Conservation (phyloP, 2,329 filamentous ascomycete genomes). For the Fusarium algeriense region DNA sequence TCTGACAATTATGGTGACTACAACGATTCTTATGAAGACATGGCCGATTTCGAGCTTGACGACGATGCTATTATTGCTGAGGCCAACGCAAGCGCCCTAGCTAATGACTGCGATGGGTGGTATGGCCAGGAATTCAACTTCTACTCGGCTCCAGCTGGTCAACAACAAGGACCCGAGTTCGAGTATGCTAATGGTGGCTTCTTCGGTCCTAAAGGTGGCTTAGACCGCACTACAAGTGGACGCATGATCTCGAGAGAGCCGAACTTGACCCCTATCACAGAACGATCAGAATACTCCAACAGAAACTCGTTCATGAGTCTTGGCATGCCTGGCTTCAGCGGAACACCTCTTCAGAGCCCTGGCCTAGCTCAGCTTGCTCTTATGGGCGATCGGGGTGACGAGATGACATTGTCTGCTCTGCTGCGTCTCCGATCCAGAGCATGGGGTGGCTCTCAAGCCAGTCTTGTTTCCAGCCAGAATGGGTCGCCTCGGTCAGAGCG, state of each 20-base stretch:
- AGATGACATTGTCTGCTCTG: slow-evolving; percentile 80
- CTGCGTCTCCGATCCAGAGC: slow-evolving; percentile 79
- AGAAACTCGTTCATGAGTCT: slow-evolving; percentile 90
- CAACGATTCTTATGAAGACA: slow-evolving; percentile 68
- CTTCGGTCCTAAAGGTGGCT: slow-evolving; percentile 80
- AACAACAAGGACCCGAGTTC: slow-evolving; percentile 60
- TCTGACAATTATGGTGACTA: slow-evolving; percentile 57
- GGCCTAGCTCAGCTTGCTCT: slow-evolving; percentile 82
- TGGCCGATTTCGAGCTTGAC: slow-evolving; percentile 76
- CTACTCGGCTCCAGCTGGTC: slow-evolving; percentile 73
- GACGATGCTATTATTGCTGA: slow-evolving; percentile 95
- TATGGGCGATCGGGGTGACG: slow-evolving; percentile 67
- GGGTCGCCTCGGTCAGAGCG: slow-evolving; percentile 64
- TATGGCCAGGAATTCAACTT: slow-evolving; percentile 98
- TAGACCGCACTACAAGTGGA: slow-evolving; percentile 79
- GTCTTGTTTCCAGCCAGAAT: slow-evolving; percentile 68
- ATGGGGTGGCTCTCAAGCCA: slow-evolving; percentile 85
- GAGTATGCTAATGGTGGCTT: slow-evolving; percentile 86
- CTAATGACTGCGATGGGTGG: slow-evolving; percentile 92
- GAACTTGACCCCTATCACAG: slow-evolving; percentile 95
- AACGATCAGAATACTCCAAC: slow-evolving; percentile 95
- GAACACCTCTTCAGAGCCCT: slow-evolving; percentile 71
- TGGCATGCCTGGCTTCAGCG: slow-evolving; percentile 56
- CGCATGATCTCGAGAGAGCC: slow-evolving; percentile 83
- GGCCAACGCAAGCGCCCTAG: slow-evolving; percentile 92